These are phyloP conservation scores for Sanghuangporus baumii DNA, from an alignment of 1,284 basidiomycete species.

Conservation along the genomic window DNA sequence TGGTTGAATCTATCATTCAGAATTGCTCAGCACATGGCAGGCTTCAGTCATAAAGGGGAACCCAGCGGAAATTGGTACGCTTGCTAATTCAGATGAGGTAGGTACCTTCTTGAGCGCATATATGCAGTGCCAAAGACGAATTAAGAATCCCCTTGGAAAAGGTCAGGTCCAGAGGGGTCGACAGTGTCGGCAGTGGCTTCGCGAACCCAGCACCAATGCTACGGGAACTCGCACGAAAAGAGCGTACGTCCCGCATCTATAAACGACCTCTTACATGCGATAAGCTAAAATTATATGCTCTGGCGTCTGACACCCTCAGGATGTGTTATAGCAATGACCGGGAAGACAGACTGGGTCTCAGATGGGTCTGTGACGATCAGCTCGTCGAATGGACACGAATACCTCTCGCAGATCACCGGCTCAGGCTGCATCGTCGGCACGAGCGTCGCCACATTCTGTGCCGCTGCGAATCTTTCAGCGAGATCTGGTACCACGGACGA, in stretches of 20 bases:
- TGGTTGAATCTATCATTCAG: conserved; percentile 29
- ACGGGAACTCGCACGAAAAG: conserved; percentile 62
- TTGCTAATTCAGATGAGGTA: conserved; percentile 74
- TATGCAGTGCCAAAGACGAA: background rate
- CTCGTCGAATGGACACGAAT: conserved; percentile 70
- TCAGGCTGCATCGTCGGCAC: conserved; percentile 88
- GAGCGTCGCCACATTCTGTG: conserved; percentile 72
- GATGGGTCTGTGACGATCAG: conserved; percentile 71
- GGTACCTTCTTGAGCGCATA: conserved; percentile 7
- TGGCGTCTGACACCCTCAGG: conserved; percentile 35
- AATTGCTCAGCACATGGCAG: conserved; percentile 82
- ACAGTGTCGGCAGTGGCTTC: conserved; percentile 76
- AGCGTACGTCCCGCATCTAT: conserved; percentile 48
- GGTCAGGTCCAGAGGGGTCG: conserved; percentile 84
- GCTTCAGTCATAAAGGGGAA: conserved; percentile 95
- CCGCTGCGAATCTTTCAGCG: conserved; percentile 46
- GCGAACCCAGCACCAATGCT: conserved; percentile 72
- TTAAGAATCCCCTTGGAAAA: conserved; percentile 24
- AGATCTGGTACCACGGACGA: conserved; percentile 28
- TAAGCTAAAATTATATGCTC: background rate
- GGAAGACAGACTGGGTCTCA: conserved; percentile 80
- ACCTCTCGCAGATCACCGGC: conserved; percentile 82
- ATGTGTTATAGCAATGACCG: conserved; percentile 82
- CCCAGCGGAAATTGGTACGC: conserved; percentile 81
- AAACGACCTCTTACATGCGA: background rate